phyloP scores from a whole-genome alignment of 192 early-diverging fungal genomes.

The Coemansia sp. region DNA sequence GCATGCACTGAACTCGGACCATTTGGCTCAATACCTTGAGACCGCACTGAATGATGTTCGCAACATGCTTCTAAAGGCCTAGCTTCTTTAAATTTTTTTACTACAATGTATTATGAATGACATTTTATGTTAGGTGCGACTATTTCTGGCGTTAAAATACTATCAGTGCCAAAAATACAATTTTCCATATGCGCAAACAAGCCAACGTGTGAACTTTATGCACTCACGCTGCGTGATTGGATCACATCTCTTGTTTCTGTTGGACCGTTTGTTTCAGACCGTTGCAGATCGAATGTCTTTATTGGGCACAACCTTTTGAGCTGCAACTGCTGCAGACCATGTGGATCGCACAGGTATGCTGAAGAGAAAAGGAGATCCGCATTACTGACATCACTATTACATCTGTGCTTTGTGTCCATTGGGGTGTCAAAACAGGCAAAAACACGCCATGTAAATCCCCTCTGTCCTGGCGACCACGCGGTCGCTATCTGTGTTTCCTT shows the following conservation, averaged over 20 bases:
- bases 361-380: not conserved
- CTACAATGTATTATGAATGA: not conserved
- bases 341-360: not conserved
- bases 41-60: constrained; percentile 87
- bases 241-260: not conserved
- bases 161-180: not conserved
- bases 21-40: constrained; percentile 74
- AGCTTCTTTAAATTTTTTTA: not conserved
- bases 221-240: not conserved
- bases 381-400: not conserved
- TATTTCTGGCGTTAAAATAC: too few relatives aligned
- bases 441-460: not conserved
- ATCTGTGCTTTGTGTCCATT: not conserved
- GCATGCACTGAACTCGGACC: constrained; percentile 58
- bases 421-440: not conserved
- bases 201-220: not conserved
- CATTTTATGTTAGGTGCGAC: too few relatives aligned
- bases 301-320: too few relatives aligned
- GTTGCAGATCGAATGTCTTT: not conserved
- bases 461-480: not conserved
- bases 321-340: not conserved
- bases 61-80: constrained; percentile 29
- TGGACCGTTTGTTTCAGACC: not conserved
- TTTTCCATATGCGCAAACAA: not conserved
- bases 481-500: constrained; percentile 1